These are phyloP conservation scores for Piper betle DNA, from an alignment of 164 flowering plant genomes.

Conservation along the genomic window DNA sequence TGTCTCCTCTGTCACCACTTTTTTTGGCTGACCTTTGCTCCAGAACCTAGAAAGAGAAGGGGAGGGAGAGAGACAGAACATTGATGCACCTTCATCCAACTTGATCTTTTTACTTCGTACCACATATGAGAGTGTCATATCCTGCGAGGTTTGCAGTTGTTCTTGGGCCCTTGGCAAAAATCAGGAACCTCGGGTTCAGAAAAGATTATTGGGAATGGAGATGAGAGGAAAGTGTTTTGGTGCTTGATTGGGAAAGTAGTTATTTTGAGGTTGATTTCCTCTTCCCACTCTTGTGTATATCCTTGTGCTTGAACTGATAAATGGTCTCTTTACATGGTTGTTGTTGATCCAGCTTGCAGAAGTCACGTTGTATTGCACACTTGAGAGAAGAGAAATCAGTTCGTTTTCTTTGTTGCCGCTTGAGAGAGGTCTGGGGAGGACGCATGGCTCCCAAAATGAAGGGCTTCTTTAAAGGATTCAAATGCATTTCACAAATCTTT, in stretches of 20 bases:
- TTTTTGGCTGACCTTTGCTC: neutral
- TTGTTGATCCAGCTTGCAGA: neutral
- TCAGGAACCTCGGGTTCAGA: neutral
- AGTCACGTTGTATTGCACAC: neutral
- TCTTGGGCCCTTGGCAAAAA: neutral
- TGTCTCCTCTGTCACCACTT: neutral
- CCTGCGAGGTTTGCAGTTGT: neutral
- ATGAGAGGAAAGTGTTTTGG: constrained; percentile 4
- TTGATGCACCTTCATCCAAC: neutral
- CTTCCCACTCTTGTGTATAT: neutral
- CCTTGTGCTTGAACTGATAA: neutral
- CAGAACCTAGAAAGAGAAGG: neutral
- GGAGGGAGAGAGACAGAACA: neutral
- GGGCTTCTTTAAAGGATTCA: constrained; percentile 70
- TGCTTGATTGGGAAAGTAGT: constrained; percentile 2
- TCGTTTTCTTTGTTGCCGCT: neutral
- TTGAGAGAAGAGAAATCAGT: neutral
- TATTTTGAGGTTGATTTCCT: neutral
- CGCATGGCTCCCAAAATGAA: constrained; percentile 65
- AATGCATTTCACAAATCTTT: constrained; percentile 60
- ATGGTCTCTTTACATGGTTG: neutral
- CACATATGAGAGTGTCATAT: neutral
- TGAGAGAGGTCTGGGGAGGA: constrained; percentile 2
- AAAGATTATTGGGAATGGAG: constrained; percentile 10
- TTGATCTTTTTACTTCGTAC: neutral